Conservation (phyloP, 176 grass and related monocot species). For the Zizania latifolia region DNA sequence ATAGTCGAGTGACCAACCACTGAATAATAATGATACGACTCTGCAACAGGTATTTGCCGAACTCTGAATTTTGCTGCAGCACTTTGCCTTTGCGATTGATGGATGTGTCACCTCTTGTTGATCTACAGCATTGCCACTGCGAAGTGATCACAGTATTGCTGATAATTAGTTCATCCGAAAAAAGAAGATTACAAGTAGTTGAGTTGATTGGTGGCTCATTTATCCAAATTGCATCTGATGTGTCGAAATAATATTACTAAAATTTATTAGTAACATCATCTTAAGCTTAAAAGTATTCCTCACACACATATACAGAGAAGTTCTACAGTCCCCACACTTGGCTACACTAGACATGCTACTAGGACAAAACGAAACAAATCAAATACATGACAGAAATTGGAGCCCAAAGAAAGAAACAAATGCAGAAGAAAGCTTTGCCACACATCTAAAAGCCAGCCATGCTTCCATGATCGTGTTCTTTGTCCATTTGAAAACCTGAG, state of each 20-base stretch:
- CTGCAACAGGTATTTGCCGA: not conserved
- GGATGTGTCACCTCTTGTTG: not conserved
- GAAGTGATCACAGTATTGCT: not conserved
- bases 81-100: not conserved
- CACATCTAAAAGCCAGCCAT: not conserved
- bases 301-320: conserved; percentile 16
- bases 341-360: conserved; percentile 23
- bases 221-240: conserved; percentile 9
- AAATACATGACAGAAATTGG: not conserved
- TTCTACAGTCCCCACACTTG: conserved; percentile 6
- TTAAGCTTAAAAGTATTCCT: conserved; percentile 20
- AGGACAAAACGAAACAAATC: conserved; percentile 16
- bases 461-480: not conserved
- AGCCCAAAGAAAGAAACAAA: not conserved
- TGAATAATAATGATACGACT: not conserved
- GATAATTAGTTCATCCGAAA: too few species aligned
- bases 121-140: not conserved
- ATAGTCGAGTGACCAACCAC: not conserved
- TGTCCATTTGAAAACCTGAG: not conserved
- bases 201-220: not conserved
- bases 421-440: not conserved
- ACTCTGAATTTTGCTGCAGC: not conserved
- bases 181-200: too few species aligned
- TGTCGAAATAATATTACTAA: not conserved
- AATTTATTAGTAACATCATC: conserved; percentile 5